These are phyloP conservation scores for Scolecobasidium constrictum DNA, from an alignment of 2,329 filamentous ascomycete genomes.

Conservation along the genomic window DNA sequence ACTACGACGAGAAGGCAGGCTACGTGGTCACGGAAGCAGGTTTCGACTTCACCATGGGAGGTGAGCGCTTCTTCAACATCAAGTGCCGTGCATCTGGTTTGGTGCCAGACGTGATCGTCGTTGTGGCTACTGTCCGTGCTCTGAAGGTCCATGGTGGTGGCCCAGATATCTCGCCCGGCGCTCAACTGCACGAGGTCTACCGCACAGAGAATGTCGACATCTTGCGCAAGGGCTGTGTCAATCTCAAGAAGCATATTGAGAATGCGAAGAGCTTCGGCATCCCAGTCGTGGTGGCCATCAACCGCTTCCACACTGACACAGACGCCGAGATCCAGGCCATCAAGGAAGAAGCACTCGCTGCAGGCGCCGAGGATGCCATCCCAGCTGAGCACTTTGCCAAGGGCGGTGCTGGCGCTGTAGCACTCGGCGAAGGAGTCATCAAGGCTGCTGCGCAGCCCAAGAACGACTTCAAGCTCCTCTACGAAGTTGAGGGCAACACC, in stretches of 20 bases:
- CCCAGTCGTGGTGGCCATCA: conserved; percentile 93
- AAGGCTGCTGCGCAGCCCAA: conserved; percentile 70
- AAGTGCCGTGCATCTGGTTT: conserved; percentile 95
- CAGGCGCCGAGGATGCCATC: conserved; percentile 88
- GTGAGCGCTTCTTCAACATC: conserved; percentile 99
- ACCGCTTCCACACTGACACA: conserved; percentile 90
- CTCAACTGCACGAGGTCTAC: conserved; percentile 77
- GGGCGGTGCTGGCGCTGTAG: conserved; percentile 79
- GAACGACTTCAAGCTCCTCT: conserved; percentile 76
- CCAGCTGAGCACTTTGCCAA: conserved; percentile 95
- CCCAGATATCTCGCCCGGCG: conserved; percentile 83
- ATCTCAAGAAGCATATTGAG: conserved; percentile 87
- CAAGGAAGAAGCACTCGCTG: conserved; percentile 80
- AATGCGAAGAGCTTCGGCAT: conserved; percentile 86
- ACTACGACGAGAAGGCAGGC: conserved; percentile 69
- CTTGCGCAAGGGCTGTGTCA: conserved; percentile 80
- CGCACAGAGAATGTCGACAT: conserved; percentile 88
- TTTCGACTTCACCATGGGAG: conserved; percentile 99
- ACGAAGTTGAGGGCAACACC: conserved; percentile 58
- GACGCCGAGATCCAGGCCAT: conserved; percentile 84
- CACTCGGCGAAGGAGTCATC: conserved; percentile 80
- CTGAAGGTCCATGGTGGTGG: conserved; percentile 96
- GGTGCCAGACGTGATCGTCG: conserved; percentile 82
- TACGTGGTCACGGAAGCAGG: conserved; percentile 96
- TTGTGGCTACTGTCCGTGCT: conserved; percentile 90